These are phyloP conservation scores for Monilinia aucupariae DNA, from an alignment of 2,329 filamentous ascomycete genomes.

Conservation along the genomic window DNA sequence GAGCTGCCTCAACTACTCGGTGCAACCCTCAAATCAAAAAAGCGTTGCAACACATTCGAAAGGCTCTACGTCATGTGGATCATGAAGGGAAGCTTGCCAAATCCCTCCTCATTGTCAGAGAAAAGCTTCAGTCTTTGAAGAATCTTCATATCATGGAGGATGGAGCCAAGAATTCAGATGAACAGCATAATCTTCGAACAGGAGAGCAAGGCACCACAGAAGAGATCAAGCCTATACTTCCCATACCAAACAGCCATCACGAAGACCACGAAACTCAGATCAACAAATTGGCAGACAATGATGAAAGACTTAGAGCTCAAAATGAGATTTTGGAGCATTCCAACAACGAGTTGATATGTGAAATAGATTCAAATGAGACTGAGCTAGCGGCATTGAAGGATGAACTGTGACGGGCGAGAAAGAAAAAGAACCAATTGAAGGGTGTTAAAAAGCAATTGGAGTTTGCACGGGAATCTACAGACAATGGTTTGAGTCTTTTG, in stretches of 20 bases:
- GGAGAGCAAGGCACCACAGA: accelerated
- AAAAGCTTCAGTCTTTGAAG: not conserved
- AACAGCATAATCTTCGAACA: not conserved
- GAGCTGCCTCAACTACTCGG: not conserved
- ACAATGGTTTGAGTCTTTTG: not conserved
- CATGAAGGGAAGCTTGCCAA: accelerated
- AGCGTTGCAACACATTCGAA: not conserved
- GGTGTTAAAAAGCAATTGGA: not conserved
- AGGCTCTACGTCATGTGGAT: accelerated
- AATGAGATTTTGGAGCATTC: not conserved
- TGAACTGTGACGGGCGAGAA: not conserved
- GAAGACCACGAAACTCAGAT: not conserved
- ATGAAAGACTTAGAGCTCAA: not conserved
- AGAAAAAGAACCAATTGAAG: not conserved
- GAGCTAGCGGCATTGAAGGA: not conserved
- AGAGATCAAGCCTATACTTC: not conserved
- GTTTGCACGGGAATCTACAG: not conserved
- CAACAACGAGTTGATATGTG: not conserved
- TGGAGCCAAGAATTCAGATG: too few relatives aligned
- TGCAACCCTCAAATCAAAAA: not conserved
- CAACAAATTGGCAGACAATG: not conserved
- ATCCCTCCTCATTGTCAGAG: not conserved
- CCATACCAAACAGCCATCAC: too few relatives aligned
- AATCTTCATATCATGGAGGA: not conserved
- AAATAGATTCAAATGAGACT: not conserved